phyloP scores from a whole-genome alignment of 2,329 filamentous ascomycete genomes.

The Paraconiothyrium brasiliense region DNA sequence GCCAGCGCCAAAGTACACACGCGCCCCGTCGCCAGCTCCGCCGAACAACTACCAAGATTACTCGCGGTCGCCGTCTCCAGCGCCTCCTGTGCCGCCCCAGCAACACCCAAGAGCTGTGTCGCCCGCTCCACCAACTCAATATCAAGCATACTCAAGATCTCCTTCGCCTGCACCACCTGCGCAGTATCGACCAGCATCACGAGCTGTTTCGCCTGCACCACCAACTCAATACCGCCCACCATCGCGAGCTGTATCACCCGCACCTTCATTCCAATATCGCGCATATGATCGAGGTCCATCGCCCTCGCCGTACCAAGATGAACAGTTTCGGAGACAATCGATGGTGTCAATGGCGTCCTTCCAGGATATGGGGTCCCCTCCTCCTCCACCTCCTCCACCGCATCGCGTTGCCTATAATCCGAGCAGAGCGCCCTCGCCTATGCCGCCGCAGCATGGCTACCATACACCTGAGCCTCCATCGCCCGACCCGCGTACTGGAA shows the following conservation, averaged over 20 bases:
- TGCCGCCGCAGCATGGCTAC: conserved; percentile 51
- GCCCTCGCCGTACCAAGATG: conserved; percentile 46
- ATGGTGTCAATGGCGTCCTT: conserved; percentile 52
- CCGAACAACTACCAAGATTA: conserved; percentile 33
- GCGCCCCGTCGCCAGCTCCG: conserved; percentile 52
- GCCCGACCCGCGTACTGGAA: conserved; percentile 55
- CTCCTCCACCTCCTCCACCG: conserved; percentile 85
- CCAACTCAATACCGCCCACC: conserved; percentile 34
- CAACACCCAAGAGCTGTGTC: conserved; percentile 36
- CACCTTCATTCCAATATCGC: conserved; percentile 47
- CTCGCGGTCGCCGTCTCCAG: conserved; percentile 36
- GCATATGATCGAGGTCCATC: conserved; percentile 53
- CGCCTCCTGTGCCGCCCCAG: conserved; percentile 36
- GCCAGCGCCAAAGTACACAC: conserved; percentile 39
- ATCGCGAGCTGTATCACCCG: conserved; percentile 43
- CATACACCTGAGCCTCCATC: conserved; percentile 75
- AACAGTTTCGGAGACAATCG: conserved; percentile 37
- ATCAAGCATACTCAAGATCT: conserved; percentile 30
- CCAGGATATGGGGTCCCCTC: conserved; percentile 65
- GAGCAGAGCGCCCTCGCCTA: conserved; percentile 48
- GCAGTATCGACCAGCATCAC: conserved; percentile 36
- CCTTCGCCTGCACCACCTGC: conserved; percentile 40
- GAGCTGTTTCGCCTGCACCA: conserved; percentile 42
- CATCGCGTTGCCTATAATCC: conserved; percentile 68
- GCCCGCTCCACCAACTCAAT: conserved; percentile 33